Evolutionary conservation across 192 early-diverging fungal species (phyloP).

Genomic region (Rhizoclosmatium globosum): DNA sequence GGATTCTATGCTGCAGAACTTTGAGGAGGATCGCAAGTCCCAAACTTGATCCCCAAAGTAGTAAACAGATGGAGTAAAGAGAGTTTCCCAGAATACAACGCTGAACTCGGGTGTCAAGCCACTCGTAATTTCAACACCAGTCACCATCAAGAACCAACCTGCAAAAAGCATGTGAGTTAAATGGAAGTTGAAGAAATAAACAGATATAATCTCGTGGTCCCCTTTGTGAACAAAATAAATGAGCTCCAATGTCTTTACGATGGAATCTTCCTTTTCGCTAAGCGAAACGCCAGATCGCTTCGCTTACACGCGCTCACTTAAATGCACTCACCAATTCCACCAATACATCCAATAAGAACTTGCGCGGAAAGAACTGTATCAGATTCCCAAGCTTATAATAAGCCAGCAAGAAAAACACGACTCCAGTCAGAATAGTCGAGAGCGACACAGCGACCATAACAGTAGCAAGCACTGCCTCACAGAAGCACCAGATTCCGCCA

Average conservation of each 20-base stretch:
- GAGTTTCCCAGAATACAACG: constrained; percentile 62
- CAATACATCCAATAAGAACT: constrained; percentile 95
- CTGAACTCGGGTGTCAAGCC: constrained; percentile 68
- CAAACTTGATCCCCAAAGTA: constrained; percentile 83
- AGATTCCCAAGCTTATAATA: constrained; percentile 73
- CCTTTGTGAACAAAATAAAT: too few relatives aligned
- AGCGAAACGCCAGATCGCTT: too few relatives aligned
- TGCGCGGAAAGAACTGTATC: constrained; percentile 76
- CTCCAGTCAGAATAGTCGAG: constrained; percentile 89
- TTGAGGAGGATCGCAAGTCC: constrained; percentile 66
- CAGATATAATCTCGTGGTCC: too few relatives aligned
- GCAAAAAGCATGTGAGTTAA: neutral
- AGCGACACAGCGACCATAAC: constrained; percentile 88
- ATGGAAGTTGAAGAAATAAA: too few relatives aligned
- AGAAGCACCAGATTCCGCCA: constrained; percentile 53
- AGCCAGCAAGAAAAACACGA: constrained; percentile 86
- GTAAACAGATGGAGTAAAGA: constrained; percentile 77
- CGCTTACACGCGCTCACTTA: too few relatives aligned
- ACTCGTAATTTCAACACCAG: constrained; percentile 89
- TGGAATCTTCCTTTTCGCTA: too few relatives aligned
- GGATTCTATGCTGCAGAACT: constrained; percentile 67
- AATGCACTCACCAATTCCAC: constrained; percentile 72
- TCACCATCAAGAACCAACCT: constrained; percentile 90
- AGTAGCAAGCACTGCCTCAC: constrained; percentile 81
- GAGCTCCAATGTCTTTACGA: too few relatives aligned